Conservation (phyloP, 1,284 basidiomycete species). For the Kwoniella shivajii region DNA sequence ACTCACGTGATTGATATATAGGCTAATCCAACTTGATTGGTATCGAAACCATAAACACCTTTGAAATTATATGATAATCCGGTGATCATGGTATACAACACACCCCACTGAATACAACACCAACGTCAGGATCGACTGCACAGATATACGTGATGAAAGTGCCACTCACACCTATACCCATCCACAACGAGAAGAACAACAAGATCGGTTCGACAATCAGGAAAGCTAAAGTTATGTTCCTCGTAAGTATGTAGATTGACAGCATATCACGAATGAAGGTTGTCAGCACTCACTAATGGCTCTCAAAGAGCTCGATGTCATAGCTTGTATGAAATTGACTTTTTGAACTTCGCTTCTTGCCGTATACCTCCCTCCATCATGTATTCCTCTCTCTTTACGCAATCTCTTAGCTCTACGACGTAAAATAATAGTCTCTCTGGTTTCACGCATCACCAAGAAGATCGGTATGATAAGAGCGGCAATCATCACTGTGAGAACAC, state of each 20-base stretch:
- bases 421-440: constrained; percentile 48
- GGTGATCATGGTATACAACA: constrained; percentile 70
- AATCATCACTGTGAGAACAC: constrained; percentile 23
- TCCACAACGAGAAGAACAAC: constrained; percentile 71
- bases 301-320: constrained; percentile 39
- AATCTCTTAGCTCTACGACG: constrained; percentile 38
- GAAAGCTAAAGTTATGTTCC: constrained; percentile 56
- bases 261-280: too few species aligned
- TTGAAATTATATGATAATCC: constrained; percentile 66
- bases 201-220: constrained; percentile 76
- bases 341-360: constrained; percentile 51
- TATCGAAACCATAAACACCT: constrained; percentile 66
- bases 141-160: neutral
- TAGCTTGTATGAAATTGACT: constrained; percentile 34
- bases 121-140: neutral
- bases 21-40: constrained; percentile 65
- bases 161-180: constrained; percentile 61
- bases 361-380: constrained; percentile 47
- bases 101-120: constrained; percentile 63
- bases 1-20: constrained; percentile 66
- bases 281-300: constrained; percentile 39
- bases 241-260: neutral
- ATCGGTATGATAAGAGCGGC: constrained; percentile 43
- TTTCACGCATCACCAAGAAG: constrained; percentile 46
- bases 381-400: constrained; percentile 42